Base-by-base conservation (phyloP, 1,284 basidiomycete species). In the Sanguinoderma infundibulare region DNA sequence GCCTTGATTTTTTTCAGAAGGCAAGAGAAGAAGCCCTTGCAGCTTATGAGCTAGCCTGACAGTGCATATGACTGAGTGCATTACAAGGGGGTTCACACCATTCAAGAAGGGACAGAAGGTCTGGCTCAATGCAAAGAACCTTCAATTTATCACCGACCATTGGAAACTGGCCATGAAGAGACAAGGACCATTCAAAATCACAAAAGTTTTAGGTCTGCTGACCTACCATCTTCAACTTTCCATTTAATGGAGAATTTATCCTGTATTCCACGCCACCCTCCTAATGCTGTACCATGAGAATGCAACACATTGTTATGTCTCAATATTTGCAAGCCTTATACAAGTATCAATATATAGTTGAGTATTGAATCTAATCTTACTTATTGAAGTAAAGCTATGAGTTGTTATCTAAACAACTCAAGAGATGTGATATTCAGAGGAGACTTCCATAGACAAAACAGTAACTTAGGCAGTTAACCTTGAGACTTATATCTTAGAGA, bases 261-360 rank as follows among this genome's bases (percentile, higher is more conserved):
- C 49, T 2, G 53, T 65, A 0, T 67, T 67, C 49, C 63, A 67
- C 20, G 49, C 59, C 5, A 35, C 40, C 5, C 39, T 62, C 3
- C 55, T 68, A 1, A 42, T 44, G 1, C 55, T 53, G 3, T 63
- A 59, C 55, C 42, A 40, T 1, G 60, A 68, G 52, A 68, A 55
- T 4, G 35, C 54, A 38, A 40, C 30, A 36, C 53, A 65, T 36
- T n/a, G n/a, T n/a, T n/a, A n/a, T 53, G 63, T 6, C 60, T 54
- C 14, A 57, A 59, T 30, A 53, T 36, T 46, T 5, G n/a, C n/a
- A n/a, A n/a, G n/a, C n/a, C n/a, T n/a, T n/a, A n/a, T n/a, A n/a
- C n/a, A n/a, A n/a, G n/a, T n/a, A n/a, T n/a, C n/a, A n/a, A n/a
- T n/a, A n/a, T n/a, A n/a, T n/a, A n/a, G n/a, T n/a, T n/a, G n/a